These are phyloP conservation scores for Pseudocercospora cruenta DNA, from an alignment of 2,329 filamentous ascomycete species.

Conservation along the genomic window DNA sequence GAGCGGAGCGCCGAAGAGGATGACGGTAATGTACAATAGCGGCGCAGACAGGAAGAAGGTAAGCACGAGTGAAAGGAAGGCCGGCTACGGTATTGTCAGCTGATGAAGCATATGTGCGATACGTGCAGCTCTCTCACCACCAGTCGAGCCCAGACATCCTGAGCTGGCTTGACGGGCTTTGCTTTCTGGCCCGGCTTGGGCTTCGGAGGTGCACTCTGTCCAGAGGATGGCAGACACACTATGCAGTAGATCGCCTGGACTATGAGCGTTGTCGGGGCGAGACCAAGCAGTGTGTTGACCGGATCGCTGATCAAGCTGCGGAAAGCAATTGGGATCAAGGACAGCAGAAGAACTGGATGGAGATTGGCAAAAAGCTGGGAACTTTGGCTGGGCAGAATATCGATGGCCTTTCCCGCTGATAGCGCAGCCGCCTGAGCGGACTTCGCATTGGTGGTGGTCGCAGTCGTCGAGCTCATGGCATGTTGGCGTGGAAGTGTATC, in stretches of 20 bases:
- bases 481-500: constrained; percentile 1
- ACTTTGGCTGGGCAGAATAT: constrained; percentile 34
- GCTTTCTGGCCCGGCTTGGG: constrained; percentile 52
- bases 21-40: constrained; percentile 63
- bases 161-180: constrained; percentile 57
- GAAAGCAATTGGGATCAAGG: constrained; percentile 67
- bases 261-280: constrained; percentile 64
- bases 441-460: constrained; percentile 18
- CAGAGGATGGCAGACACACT: constrained; percentile 62
- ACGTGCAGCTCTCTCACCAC: constrained; percentile 44
- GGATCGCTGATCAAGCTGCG: constrained; percentile 70
- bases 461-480: constrained; percentile 23
- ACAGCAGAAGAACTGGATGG: constrained; percentile 70
- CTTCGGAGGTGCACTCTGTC: constrained; percentile 37
- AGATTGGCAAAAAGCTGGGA: constrained; percentile 59
- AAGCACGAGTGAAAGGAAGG: constrained; percentile 69
- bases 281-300: constrained; percentile 62
- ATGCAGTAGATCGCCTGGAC: constrained; percentile 66
- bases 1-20: constrained; percentile 90
- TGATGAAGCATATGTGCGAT: background rate
- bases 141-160: constrained; percentile 46
- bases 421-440: constrained; percentile 15
- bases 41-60: constrained; percentile 60
- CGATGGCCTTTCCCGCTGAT: constrained; percentile 32
- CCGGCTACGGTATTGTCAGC: constrained; percentile 56